Evolutionary conservation across 1,139 yeast species (phyloP), one percentile per base, ranked within the genome.

Genomic region (Hansenula anomala): DNA sequence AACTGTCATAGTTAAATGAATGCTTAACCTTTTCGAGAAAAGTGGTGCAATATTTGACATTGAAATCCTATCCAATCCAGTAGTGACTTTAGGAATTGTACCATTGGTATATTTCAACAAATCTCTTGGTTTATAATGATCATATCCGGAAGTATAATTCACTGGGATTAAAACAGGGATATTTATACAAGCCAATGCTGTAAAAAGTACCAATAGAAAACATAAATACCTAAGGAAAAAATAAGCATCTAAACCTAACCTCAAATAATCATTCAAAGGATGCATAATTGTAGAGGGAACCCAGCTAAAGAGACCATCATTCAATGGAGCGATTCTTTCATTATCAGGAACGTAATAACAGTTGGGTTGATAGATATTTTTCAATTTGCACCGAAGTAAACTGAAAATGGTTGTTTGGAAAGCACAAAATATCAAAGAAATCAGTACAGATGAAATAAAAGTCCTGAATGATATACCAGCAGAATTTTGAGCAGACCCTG

Each of bases 211-310:
- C 27, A 73, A 53, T 18, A 80, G 48, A 3, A 77, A 61, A 37
- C 66, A 63, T 30, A 81, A 55, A 47, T 68, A 81, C 39, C 89
- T 56, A 4, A 81, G 49, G 46, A 81, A 78, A 48, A 78, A 75
- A 51, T 78, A 81, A 0, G 84, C 73, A 56, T 83, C 90, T n/a
- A 81, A 54, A 0, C 89, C 89, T 49, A 67, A 56, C 4, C 65
- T 53, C 30, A 69, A 51, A 50, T 73, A 80, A 32, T 66, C 61
- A 16, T 66, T 65, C 15, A 73, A 64, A 11, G 69, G 66, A 22
- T 60, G 54, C 16, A 53, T 49, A 34, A 73, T 38, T 0, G 73
- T 64, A 1, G 77, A 75, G 4, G 54, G 30, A 1, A 76, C 48
- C 84, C 84, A 78, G 6, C 64, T 62, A 26, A 76, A 61, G 20